Evolutionary conservation across 257 asterid species (phyloP), one percentile per base, ranked within the genome.

Genomic region (Solanum peruvianum): DNA sequence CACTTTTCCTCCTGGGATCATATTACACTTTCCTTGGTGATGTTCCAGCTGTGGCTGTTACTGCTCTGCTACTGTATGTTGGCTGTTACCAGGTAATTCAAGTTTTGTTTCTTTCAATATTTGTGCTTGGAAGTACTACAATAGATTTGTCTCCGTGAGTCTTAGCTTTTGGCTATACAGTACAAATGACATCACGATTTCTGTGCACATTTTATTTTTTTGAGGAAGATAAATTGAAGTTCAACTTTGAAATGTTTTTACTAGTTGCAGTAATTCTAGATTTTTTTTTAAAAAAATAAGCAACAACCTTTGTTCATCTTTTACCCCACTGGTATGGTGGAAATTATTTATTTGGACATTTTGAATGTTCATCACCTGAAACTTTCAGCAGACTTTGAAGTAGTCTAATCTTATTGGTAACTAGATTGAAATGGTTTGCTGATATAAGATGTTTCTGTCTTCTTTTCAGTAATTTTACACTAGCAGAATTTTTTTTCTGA

Each of bases 11-110:
- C 85, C 91, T 97, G 93, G 99, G 99, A 77, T 95, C 98, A 62
- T 97, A 97, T 89, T 97, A 97, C 96, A 89, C 93, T 56, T 97
- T 27, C 90, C 92, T 95, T 49, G 94, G 89, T 89, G 88, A 93
- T 86, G 86, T 91, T 82, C 98, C 93, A 41, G 95, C 93, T 82
- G 90, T 96, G 86, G 99, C 99, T 83, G 98, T 97, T 86, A 90
- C 84, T 86, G 98, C 98, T 84, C 89, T 97, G 94, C 96, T 97
- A 67, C 88, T 94, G 83, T 97, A 97, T 80, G 99, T 97, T 88
- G 99, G 99, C 82, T 96, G 98, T 87, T 97, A 97, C 92, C 99
- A 97, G 98, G 99, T 94, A 91, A 87, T 83, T 37, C 70, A 71
- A 45, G 21, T 11, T 72, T 15, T 75, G 66, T 75, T 85, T 81